Evolutionary conservation across 2,329 filamentous ascomycete species (phyloP), one percentile per base, ranked within the genome.

Genomic region (Orbilia blumenaviensis): DNA sequence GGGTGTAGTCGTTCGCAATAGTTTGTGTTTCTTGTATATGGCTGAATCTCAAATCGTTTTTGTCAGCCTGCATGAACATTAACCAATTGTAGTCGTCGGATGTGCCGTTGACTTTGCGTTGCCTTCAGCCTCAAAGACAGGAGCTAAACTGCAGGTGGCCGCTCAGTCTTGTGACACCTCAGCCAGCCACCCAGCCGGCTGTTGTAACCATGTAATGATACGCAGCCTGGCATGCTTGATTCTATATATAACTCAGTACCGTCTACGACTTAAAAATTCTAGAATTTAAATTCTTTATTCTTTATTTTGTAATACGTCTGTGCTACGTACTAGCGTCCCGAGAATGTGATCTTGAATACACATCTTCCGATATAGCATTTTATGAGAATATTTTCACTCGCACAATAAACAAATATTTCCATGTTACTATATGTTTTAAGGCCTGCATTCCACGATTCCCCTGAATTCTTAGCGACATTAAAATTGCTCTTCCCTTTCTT

Each of bases 51-150:
- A 60, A 67, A 67, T 61, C 41, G 42, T 60, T 46, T 46, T 69
- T 46, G 66, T 71, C 66, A 71, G 66, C 66, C 46, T 56, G 34
- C 66, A 71, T 54, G 66, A n/a, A 50, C 32, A 25, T 63, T 62
- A 58, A 41, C 61, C 61, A 61, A 52, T 62, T 12, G 62, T 27
- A 58, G 62, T 42, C 38, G 14, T 60, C 54, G 54, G 54, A 42
- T 29, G 10, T 44, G 58, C 41, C 38, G 61, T 56, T 25, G 63
- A 61, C 60, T 25, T 32, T 61, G 68, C 61, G 60, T 56, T 44
- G 36, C 25, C 42, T 64, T 75, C 71, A 75, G 71, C 71, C 71
- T 75, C 71, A 68, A 52, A n/a, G n/a, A n/a, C n/a, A n/a, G n/a
- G n/a, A n/a, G 3, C 36, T 32, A 52, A 36, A 23, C 56, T 75